Base-by-base conservation (phyloP, 352 stramenopile genomes). In the Globisporangium barbulae region DNA sequence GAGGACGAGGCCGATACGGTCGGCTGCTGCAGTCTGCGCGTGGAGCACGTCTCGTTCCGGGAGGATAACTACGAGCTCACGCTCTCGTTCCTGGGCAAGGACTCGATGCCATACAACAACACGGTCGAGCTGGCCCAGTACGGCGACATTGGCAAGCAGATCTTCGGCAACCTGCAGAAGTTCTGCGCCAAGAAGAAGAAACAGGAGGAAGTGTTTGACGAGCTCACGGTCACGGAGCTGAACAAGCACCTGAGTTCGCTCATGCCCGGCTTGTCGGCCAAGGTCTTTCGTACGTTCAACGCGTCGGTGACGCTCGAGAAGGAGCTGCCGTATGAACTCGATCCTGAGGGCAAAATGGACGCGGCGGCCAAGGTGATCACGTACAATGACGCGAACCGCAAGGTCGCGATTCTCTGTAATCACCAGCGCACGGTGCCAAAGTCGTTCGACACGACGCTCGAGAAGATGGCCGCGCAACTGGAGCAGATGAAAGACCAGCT, bases 281-380 rank as follows among this genome's bases (percentile, higher is more conserved):
- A 99, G 79, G 98, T 99, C 0, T 99, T 99, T 77, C 96, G 98
- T 98, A 99, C 98, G 33, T 99, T 99, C 85, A 99, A 99, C 81
- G 98, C 98, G 5, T 99, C 96, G 0, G 93, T 99, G 49, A 99
- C 98, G 41, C 83, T 99, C 33, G 94, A 99, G 73, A 93, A 98
- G 71, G 93, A 99, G 79, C 78, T 99, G 44, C 86, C 84, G 47
- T 64, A 69, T 2, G 65, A 71, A 3, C 63, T 94, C 25, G 83
- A 93, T 44, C 73, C 74, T 1, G 65, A 87, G 22, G 82, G 82
- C 10, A 77, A 73, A 30, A 79, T 90, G 75, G 85, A 93, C 39
- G 76, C 83, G 0, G 67, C 85, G 1, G 82, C 93, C 39, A 98
- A 98, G 81, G 91, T 99, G 48, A 90, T 99, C 3, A 83, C 97